A percentile compares a stretch with the other conserved stretches of the same genome.
Conservation (phyloP, 139 green algal species). For the Chlorella sp. region DNA sequence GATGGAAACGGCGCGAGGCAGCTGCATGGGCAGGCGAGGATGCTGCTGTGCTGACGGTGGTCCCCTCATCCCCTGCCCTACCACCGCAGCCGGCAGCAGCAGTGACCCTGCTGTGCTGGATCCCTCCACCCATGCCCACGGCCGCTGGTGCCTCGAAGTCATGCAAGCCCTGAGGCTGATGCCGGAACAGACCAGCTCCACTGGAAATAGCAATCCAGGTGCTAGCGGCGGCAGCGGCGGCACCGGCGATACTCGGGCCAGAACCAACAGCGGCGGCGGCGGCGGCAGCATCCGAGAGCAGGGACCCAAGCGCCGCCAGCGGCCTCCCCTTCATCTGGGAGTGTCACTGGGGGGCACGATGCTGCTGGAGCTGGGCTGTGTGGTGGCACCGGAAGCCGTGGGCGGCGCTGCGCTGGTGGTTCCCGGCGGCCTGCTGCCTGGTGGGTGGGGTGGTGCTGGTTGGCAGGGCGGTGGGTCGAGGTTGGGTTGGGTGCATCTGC, state of each 20-base stretch:
- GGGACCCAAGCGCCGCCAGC: neutral
- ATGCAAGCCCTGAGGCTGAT: slow-evolving; percentile 3
- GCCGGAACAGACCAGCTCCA: neutral
- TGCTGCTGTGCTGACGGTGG: no score
- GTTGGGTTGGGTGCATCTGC: no score
- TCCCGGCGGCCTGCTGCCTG: neutral
- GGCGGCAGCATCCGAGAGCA: neutral
- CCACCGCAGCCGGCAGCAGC: neutral
- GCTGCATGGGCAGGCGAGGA: no score
- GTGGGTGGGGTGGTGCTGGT: neutral
- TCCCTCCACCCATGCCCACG: neutral
- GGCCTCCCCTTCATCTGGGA: neutral
- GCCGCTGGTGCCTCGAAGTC: neutral
- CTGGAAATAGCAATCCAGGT: neutral
- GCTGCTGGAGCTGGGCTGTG: neutral
- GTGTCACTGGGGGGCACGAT: neutral
- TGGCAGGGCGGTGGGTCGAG: no score
- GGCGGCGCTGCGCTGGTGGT: slow-evolving; percentile 5
- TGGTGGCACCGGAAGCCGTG: neutral
- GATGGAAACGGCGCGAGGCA: no score
- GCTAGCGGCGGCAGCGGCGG: no score
- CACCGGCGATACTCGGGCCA: no score
- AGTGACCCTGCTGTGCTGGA: neutral
- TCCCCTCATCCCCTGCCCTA: neutral
- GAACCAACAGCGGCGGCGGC: no score